phyloP scores from a whole-genome alignment of 805 yeast genomes.

The Candida chauliodis region DNA sequence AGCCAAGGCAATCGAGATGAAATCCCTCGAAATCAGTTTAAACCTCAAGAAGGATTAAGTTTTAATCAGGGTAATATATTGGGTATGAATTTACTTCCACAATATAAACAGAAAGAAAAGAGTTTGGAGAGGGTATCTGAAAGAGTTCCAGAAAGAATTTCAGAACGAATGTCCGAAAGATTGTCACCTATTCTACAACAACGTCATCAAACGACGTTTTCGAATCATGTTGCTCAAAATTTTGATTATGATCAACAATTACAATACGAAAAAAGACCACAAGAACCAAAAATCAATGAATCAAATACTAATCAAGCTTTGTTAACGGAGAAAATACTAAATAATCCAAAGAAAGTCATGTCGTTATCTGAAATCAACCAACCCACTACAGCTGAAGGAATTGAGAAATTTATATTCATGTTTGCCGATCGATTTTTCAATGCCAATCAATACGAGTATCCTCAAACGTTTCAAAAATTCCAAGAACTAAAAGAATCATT shows the following conservation, averaged over 20 bases:
- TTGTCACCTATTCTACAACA: slow-evolving; percentile 1
- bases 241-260: background rate
- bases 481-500: slow-evolving; percentile 42
- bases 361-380: slow-evolving; percentile 6
- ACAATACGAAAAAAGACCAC: background rate
- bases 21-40: slow-evolving; percentile 20
- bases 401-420: slow-evolving; percentile 38
- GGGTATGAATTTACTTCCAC: slow-evolving; percentile 5
- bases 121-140: background rate
- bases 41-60: slow-evolving; percentile 24
- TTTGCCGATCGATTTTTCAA: slow-evolving; percentile 42
- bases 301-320: background rate
- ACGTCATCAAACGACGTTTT: no score
- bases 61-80: slow-evolving; percentile 16
- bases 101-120: slow-evolving; percentile 3
- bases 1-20: background rate
- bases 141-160: background rate
- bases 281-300: background rate
- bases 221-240: background rate
- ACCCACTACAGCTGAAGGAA: slow-evolving; percentile 25
- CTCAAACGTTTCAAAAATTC: slow-evolving; percentile 40
- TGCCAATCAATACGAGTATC: slow-evolving; percentile 39
- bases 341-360: background rate
- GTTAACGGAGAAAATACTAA: background rate
- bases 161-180: background rate